Base-by-base conservation (phyloP, 2,329 filamentous ascomycete genomes). In the Ploettnerulaceae sp. region DNA sequence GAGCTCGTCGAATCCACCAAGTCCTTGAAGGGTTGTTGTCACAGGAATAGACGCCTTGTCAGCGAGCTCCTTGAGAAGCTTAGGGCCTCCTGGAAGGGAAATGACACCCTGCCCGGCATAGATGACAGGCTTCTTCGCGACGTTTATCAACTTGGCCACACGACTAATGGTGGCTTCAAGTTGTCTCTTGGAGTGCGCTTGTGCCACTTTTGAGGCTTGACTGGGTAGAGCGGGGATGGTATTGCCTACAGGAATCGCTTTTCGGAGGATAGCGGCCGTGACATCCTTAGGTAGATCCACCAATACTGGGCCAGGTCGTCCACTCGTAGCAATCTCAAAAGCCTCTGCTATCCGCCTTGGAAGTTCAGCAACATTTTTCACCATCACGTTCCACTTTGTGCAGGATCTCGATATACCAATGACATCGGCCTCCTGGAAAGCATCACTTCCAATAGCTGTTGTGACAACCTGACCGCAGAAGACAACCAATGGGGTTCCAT, bases 351-450 rank as follows among this genome's bases (percentile, higher is more conserved):
- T 97, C 56, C 91, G 81, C 61, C 87, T 81, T 40, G 93, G 93
- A 46, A 98, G 76, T 70, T 98, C 93, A 40, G 88, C 89, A 45
- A 95, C 82, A 66, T 84, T 91, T 77, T 94, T 96, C 38, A 96
- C 89, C 89, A 97, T 94, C 51, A 95, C 89, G 61, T 97, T 97
- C 93, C 93, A 98, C 74, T 97, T 97, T 58, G 90, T 96, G 76
- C 90, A 96, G 15, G 90, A 83, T 62, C 91, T 80, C 25, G 89
- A 95, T 67, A 98, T 97, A 58, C 91, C 91, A 49, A 96, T 75
- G 26, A 95, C 83, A 64, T 98, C 93, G 49, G 89, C 90, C 70
- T 97, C 93, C 67, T 98, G 93, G 77, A 97, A 97, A 47, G 89
- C 89, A 66, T 97, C 91, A 53, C 86, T 94, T 52, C 93, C 93